Base-by-base conservation (phyloP, 257 asterid genomes). In the Coffea eugenioides region DNA sequence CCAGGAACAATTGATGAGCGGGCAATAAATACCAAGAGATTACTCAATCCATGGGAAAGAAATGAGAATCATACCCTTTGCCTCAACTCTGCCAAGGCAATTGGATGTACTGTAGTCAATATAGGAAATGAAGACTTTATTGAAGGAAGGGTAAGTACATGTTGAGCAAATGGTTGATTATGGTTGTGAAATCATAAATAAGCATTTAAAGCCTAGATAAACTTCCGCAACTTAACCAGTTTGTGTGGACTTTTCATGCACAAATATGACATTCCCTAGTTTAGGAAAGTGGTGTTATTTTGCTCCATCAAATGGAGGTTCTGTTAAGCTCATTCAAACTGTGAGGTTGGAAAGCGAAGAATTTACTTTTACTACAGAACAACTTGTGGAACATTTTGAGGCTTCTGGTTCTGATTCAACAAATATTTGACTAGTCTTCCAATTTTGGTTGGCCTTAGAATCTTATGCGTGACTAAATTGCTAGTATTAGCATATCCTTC, bases 1-100 rank as follows among this genome's bases (percentile, higher is more conserved):
- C 97, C 99, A 52, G 98, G 98, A 74, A 96, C 99, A 25, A 96
- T 96, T 79, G 99, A 96, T 65, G 99, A 96, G 87, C 92, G 99
- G 71, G 97, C 99, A 49, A 90, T 96, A 77, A 96, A 96, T 84
- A 96, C 95, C 70, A 96, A 95, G 91, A 91, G 86, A 82, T 75
- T 88, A 74, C 96, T 96, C 67, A 96, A 96, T 84, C 99, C 98
- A 25, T 96, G 99, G 99, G 99, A 96, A 90, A 92, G 96, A 88
- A 96, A 96, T 66, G 99, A 96, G 92, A 96, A 94, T 85, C 99
- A 93, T 80, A 96, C 99, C 67, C 87, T 96, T 62, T 90, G 99
- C 91, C 98, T 96, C 83, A 96, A 96, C 87, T 96, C 99, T 78
- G 97, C 98, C 78, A 96, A 94, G 92, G 99, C 98, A 79, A 92